These are phyloP conservation scores for Ramaria sp. DNA, from an alignment of 768 basidiomycete genomes.

Conservation along the genomic window DNA sequence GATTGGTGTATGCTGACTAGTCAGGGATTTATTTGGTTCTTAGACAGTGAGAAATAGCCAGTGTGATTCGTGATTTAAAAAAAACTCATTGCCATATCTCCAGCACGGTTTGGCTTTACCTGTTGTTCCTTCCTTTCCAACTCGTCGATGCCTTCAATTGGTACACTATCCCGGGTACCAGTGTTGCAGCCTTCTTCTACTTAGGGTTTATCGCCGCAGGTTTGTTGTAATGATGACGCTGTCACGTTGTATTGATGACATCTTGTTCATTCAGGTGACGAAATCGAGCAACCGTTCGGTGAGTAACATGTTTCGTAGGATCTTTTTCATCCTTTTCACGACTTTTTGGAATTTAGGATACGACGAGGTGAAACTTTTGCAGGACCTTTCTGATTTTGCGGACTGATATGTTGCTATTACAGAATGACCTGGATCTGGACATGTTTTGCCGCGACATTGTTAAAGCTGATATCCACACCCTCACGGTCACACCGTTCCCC, in stretches of 20 bases:
- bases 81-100: not conserved
- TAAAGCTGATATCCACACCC: slow-evolving; percentile 42
- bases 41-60: slow-evolving; percentile 13
- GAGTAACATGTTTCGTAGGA: slow-evolving; percentile 12
- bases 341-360: slow-evolving; percentile 30
- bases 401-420: not conserved
- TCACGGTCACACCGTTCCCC: slow-evolving; percentile 38
- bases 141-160: slow-evolving; percentile 50
- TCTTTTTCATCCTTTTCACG: not conserved
- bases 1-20: not conserved
- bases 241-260: slow-evolving; percentile 16
- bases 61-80: not conserved
- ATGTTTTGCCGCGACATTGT: slow-evolving; percentile 49
- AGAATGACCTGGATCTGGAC: slow-evolving; percentile 62
- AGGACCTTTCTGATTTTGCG: not conserved
- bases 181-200: slow-evolving; percentile 59
- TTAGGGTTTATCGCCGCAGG: slow-evolving; percentile 65
- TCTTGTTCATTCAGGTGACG: slow-evolving; percentile 27
- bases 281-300: slow-evolving; percentile 63
- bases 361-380: slow-evolving; percentile 35
- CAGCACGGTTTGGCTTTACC: slow-evolving; percentile 59
- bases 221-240: slow-evolving; percentile 14
- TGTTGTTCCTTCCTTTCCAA: slow-evolving; percentile 73
- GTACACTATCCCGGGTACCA: slow-evolving; percentile 55
- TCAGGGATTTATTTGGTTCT: not conserved